These are phyloP conservation scores for Trichosporon inkin DNA, from an alignment of 1,284 basidiomycete species.

Conservation along the genomic window DNA sequence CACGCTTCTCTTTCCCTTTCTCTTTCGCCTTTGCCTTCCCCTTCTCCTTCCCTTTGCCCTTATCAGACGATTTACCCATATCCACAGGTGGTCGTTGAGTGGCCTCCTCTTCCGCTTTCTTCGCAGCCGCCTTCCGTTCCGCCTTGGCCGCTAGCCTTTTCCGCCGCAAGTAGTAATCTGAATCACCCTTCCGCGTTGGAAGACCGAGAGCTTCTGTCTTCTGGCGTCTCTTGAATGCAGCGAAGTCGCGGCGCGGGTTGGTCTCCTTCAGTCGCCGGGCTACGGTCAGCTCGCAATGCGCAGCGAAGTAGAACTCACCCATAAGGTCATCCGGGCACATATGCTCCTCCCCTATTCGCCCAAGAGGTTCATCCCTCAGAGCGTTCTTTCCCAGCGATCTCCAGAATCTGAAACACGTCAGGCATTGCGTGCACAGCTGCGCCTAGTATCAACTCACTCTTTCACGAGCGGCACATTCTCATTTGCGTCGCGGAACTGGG, in stretches of 20 bases:
- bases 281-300: background rate
- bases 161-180: slow-evolving; percentile 32
- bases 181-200: slow-evolving; percentile 29
- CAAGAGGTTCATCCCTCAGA: slow-evolving; percentile 25
- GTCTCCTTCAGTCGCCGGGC: slow-evolving; percentile 8
- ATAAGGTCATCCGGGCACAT: slow-evolving; percentile 24
- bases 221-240: slow-evolving; percentile 26
- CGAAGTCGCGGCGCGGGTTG: slow-evolving; percentile 22
- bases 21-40: background rate
- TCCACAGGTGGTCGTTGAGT: background rate
- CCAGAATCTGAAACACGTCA: slow-evolving; percentile 29
- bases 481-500: slow-evolving; percentile 9
- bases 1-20: background rate
- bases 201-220: slow-evolving; percentile 20
- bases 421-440: background rate
- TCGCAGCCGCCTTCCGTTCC: background rate
- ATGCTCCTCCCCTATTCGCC: slow-evolving; percentile 21
- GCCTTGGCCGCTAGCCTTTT: slow-evolving; percentile 10
- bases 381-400: slow-evolving; percentile 15
- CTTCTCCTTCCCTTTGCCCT: slow-evolving; percentile 9
- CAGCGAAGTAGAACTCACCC: slow-evolving; percentile 24
- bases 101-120: slow-evolving; percentile 5
- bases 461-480: slow-evolving; percentile 16
- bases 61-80: background rate
- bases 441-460: slow-evolving; percentile 16